phyloP scores from a whole-genome alignment of 2,329 filamentous ascomycete species.

The Ophiostoma piceae region DNA sequence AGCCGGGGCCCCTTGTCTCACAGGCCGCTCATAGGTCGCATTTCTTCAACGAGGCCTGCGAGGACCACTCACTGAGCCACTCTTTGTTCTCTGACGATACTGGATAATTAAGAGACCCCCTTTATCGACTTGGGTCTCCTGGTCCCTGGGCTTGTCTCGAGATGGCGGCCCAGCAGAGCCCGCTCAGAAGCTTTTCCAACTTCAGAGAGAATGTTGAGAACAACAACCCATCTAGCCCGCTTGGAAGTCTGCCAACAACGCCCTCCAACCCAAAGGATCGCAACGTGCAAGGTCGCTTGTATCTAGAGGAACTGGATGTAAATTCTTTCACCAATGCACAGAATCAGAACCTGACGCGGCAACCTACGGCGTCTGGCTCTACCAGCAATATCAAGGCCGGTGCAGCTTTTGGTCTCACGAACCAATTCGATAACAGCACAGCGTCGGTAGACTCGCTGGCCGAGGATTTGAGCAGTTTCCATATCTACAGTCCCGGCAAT shows the following conservation, averaged over 20 bases:
- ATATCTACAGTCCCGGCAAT: constrained; percentile 28
- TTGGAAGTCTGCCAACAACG: constrained; percentile 2
- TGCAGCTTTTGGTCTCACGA: background rate
- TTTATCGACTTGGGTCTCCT: constrained; percentile 19
- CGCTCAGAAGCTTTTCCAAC: constrained; percentile 6
- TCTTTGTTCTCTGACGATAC: background rate
- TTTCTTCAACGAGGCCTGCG: background rate
- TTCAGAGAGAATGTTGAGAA: constrained; percentile 18
- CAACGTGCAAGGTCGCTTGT: constrained; percentile 13
- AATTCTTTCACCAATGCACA: constrained; percentile 21
- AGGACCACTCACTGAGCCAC: constrained; percentile 9
- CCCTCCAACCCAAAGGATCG: constrained; percentile 12
- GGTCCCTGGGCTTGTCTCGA: background rate
- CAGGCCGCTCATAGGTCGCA: background rate
- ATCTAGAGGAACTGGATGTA: constrained; percentile 21
- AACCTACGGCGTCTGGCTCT: background rate
- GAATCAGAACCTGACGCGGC: background rate
- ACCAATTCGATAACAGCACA: background rate
- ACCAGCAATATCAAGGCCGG: background rate
- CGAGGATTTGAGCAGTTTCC: constrained; percentile 34
- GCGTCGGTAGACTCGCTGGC: constrained; percentile 32
- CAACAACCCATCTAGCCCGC: constrained; percentile 13
- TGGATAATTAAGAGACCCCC: constrained; percentile 15
- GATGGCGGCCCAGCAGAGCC: constrained; percentile 23
- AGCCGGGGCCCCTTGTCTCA: background rate